Evolutionary conservation across 768 basidiomycete species (phyloP).

Genomic region (Mrakia hoshinonis): DNA sequence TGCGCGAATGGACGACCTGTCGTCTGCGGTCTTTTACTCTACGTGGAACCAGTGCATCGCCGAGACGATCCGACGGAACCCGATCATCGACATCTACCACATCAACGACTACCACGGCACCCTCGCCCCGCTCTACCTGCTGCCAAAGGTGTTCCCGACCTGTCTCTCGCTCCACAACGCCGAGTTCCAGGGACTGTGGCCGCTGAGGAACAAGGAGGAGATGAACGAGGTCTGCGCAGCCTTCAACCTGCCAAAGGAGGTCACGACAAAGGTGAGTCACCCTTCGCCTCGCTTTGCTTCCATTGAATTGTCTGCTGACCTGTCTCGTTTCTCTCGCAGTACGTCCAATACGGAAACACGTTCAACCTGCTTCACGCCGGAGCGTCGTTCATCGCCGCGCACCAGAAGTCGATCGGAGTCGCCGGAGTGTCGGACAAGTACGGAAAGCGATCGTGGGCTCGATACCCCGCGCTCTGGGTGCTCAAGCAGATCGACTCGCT

Average conservation of each 20-base stretch:
- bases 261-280: conserved; percentile 61
- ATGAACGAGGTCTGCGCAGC: conserved; percentile 98
- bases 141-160: conserved; percentile 80
- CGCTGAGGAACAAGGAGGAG: conserved; percentile 32
- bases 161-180: conserved; percentile 93
- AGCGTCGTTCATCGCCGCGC: conserved; percentile 81
- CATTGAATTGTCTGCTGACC: not conserved
- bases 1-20: conserved; percentile 91
- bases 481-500: conserved; percentile 90
- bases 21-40: conserved; percentile 93
- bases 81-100: conserved; percentile 64
- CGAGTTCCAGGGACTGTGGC: conserved; percentile 93
- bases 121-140: conserved; percentile 77
- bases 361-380: conserved; percentile 91
- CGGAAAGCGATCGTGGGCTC: conserved; percentile 91
- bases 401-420: conserved; percentile 87
- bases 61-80: conserved; percentile 73
- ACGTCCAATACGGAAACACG: conserved; percentile 95
- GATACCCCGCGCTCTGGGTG: conserved; percentile 93
- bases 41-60: conserved; percentile 98
- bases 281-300: not conserved
- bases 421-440: conserved; percentile 98
- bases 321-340: conserved; percentile 39
- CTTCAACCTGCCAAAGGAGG: conserved; percentile 92
- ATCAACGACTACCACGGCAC: conserved; percentile 71